phyloP scores from a whole-genome alignment of 441 rosid species.

The Codiaeum variegatum region DNA sequence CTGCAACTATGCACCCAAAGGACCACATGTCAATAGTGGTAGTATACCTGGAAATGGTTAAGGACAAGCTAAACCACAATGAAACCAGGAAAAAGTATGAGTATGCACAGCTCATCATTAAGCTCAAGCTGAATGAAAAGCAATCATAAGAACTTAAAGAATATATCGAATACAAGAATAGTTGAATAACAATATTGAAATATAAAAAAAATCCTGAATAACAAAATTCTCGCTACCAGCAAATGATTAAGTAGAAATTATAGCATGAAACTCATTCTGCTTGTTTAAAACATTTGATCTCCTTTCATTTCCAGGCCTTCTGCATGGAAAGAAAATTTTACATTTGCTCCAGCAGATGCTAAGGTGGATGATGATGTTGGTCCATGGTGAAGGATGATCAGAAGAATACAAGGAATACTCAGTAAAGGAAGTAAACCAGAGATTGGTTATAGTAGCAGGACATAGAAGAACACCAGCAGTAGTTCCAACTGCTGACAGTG shows the following conservation, averaged over 20 bases:
- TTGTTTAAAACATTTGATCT: neutral
- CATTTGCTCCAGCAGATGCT: neutral
- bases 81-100: neutral
- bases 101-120: conserved; percentile 5
- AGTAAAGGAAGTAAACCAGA: neutral
- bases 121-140: neutral
- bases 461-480: conserved; percentile 1
- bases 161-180: neutral
- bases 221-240: neutral
- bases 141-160: neutral
- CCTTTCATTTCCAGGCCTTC: neutral
- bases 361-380: neutral
- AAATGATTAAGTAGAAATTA: neutral
- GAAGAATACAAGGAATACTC: neutral
- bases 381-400: neutral
- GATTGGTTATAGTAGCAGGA: neutral
- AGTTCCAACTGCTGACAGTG: neutral
- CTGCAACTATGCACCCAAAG: conserved; percentile 99
- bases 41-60: conserved; percentile 76
- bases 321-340: neutral
- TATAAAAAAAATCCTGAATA: neutral
- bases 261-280: neutral
- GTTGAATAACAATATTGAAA: neutral
- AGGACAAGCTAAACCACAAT: conserved; percentile 32
- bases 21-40: conserved; percentile 99